Evolutionary conservation across 208 protist species (phyloP).

Genomic region (Ichthyophonus hoferi): DNA sequence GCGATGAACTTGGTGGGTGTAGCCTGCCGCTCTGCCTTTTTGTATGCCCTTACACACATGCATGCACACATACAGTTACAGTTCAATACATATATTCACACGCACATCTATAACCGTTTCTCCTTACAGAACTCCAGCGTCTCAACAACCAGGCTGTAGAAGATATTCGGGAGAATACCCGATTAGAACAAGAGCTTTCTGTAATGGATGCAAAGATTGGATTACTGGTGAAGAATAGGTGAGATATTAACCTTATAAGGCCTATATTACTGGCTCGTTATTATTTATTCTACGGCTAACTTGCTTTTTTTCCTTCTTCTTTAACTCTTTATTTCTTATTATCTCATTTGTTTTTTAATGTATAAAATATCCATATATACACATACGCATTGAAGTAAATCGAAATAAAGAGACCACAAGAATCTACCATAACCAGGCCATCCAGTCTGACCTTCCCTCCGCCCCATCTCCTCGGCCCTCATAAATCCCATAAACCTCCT

Average conservation of each 20-base stretch:
- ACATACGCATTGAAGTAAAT: too few species aligned
- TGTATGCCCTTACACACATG: background rate
- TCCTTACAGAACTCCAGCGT: constrained; percentile 56
- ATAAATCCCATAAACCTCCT: too few species aligned
- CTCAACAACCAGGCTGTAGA: constrained; percentile 59
- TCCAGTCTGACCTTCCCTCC: too few species aligned
- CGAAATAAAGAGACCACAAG: too few species aligned
- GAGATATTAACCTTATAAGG: constrained; percentile 55
- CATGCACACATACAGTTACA: constrained; percentile 4
- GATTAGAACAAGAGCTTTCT: constrained; percentile 59
- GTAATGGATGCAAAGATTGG: constrained; percentile 65
- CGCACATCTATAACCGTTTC: background rate
- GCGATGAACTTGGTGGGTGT: constrained; percentile 27
- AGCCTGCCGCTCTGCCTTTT: too few species aligned
- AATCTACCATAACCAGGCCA: too few species aligned
- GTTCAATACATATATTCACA: background rate
- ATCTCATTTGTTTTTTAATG: constrained; percentile 23
- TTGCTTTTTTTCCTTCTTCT: background rate
- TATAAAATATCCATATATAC: too few species aligned
- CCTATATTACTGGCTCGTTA: too few species aligned
- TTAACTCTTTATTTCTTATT: background rate
- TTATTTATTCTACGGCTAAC: too few species aligned
- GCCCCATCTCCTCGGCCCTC: too few species aligned
- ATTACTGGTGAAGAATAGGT: constrained; percentile 64
- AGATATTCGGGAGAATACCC: constrained; percentile 60